Evolutionary conservation across 2,329 filamentous ascomycete genomes (phyloP).

Genomic region (Fusarium foetens): DNA sequence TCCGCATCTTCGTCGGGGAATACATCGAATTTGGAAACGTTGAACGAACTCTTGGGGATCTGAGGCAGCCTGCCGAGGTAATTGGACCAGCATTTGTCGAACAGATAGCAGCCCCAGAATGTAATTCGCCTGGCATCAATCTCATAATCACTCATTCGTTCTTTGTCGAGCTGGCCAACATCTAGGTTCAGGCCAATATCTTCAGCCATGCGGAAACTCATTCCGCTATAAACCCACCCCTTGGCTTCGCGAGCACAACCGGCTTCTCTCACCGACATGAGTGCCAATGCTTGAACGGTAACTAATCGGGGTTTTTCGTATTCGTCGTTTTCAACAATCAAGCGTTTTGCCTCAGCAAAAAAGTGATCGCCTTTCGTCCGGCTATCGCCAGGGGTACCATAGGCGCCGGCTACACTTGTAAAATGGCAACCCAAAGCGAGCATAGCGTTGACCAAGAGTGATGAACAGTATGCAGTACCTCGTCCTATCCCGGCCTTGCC

Average conservation of each 20-base stretch:
- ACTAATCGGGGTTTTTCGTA: constrained; percentile 89
- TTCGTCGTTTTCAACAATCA: constrained; percentile 91
- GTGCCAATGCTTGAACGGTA: constrained; percentile 89
- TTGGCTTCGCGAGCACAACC: constrained; percentile 94
- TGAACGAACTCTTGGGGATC: constrained; percentile 80
- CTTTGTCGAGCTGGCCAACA: constrained; percentile 70
- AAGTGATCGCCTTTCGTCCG: constrained; percentile 95
- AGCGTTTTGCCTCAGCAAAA: constrained; percentile 89
- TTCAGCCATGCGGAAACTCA: constrained; percentile 97
- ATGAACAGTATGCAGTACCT: constrained; percentile 82
- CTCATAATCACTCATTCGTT: constrained; percentile 78
- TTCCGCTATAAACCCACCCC: constrained; percentile 98
- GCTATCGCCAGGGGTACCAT: constrained; percentile 76
- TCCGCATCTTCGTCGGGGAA: constrained; percentile 89
- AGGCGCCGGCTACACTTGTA: constrained; percentile 78
- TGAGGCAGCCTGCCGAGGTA: constrained; percentile 93
- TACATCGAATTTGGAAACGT: constrained; percentile 88
- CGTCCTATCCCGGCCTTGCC: constrained; percentile 70
- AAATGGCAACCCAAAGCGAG: constrained; percentile 94
- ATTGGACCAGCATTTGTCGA: constrained; percentile 99
- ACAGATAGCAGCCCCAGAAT: constrained; percentile 98
- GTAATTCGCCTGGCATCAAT: constrained; percentile 90
- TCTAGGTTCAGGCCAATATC: constrained; percentile 94
- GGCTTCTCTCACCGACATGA: constrained; percentile 97
- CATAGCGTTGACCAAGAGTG: constrained; percentile 92